A percentile compares a stretch with the other conserved stretches of the same genome.
Conservation (phyloP, 768 basidiomycete species). For the Mycena sanguinolenta region DNA sequence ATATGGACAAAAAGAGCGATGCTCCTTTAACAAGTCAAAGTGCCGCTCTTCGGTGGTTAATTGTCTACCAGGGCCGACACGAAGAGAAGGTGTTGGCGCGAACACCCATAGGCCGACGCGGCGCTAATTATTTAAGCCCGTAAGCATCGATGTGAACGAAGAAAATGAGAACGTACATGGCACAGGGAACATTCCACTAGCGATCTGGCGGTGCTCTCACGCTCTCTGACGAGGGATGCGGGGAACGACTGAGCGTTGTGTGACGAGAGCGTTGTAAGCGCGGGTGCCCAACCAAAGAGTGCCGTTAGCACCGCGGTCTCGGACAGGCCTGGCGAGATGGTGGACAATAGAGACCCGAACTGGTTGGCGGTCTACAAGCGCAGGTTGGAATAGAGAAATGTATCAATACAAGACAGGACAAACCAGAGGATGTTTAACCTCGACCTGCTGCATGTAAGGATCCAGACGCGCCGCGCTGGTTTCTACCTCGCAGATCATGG, state of each 20-base stretch:
- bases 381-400: not conserved
- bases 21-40: constrained; percentile 85
- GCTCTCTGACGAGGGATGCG: constrained; percentile 35
- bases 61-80: not conserved
- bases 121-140: constrained; percentile 56
- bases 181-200: constrained; percentile 80
- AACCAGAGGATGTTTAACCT: constrained; percentile 83
- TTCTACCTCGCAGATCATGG: constrained; percentile 73
- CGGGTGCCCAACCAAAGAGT: constrained; percentile 66
- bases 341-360: constrained; percentile 63
- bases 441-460: constrained; percentile 63
- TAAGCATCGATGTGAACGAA: not conserved
- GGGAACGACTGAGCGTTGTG: constrained; percentile 37
- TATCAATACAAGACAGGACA: no score
- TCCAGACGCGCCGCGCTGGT: constrained; percentile 66
- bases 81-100: constrained; percentile 36
- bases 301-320: constrained; percentile 60
- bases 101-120: constrained; percentile 87
- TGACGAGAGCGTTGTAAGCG: constrained; percentile 50
- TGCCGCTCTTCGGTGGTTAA: constrained; percentile 58
- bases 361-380: constrained; percentile 67
- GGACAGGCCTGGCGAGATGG: constrained; percentile 54
- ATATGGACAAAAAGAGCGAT: constrained; percentile 88
- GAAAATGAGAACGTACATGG: constrained; percentile 43
- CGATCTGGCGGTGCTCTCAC: constrained; percentile 49